Conservation (phyloP, 2,329 filamentous ascomycete species). For the Colletotrichum eremochloae region DNA sequence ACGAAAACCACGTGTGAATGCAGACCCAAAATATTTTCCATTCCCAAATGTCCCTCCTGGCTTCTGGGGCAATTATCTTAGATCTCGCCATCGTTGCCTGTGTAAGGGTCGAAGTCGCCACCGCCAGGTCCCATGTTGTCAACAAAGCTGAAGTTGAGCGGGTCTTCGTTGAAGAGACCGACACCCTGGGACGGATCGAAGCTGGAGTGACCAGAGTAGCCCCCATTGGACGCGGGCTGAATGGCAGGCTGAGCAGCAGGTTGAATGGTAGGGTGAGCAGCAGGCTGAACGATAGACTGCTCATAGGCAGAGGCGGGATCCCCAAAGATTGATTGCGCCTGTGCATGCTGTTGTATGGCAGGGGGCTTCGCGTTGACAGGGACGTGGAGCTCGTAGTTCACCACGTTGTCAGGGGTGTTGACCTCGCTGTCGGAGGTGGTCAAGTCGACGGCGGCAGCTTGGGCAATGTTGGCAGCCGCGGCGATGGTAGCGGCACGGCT, state of each 20-base stretch:
- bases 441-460: conserved; percentile 40
- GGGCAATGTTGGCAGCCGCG: conserved; percentile 35
- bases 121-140: conserved; percentile 11
- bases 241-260: not conserved
- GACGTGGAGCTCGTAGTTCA: conserved; percentile 23
- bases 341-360: conserved; percentile 7
- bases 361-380: conserved; percentile 27
- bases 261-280: not conserved
- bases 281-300: conserved; percentile 5
- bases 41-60: not conserved
- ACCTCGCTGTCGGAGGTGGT: conserved; percentile 43
- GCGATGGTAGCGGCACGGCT: conserved; percentile 42
- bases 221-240: conserved; percentile 3
- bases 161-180: conserved; percentile 18
- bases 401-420: conserved; percentile 39
- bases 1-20: not conserved
- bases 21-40: not conserved
- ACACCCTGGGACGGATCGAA: conserved; percentile 20
- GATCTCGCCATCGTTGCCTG: conserved; percentile 54
- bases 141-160: conserved; percentile 29
- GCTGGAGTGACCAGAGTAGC: conserved; percentile 15
- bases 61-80: conserved; percentile 42
- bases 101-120: conserved; percentile 41
- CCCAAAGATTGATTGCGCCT: not conserved
- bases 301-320: not conserved